These are phyloP conservation scores for Mycena olivaceomarginata DNA, from an alignment of 768 basidiomycete genomes.

Conservation along the genomic window DNA sequence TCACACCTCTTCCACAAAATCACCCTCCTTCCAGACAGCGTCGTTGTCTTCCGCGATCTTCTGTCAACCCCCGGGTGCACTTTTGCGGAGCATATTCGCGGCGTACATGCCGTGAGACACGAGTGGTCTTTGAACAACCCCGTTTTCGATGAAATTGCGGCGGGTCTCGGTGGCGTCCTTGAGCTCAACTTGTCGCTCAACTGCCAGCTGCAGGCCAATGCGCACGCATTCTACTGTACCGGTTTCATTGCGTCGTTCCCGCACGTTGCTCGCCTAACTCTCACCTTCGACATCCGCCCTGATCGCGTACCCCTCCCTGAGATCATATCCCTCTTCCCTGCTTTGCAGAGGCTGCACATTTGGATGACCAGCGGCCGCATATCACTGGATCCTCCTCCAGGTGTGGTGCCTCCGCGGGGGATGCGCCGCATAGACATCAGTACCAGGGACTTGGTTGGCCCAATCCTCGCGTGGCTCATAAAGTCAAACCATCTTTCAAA, in stretches of 20 bases:
- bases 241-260: neutral
- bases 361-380: neutral
- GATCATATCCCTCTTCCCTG: neutral
- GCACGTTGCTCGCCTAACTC: neutral
- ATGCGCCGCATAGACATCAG: neutral
- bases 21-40: neutral
- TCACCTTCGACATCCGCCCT: neutral
- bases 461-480: neutral
- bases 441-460: neutral
- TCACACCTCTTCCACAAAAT: neutral
- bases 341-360: neutral
- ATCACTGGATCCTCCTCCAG: neutral
- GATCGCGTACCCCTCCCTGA: neutral
- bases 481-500: neutral
- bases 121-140: neutral
- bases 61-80: neutral
- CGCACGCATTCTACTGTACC: neutral
- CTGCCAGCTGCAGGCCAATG: neutral
- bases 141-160: neutral
- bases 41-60: neutral
- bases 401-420: neutral
- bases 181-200: neutral
- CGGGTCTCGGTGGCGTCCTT: neutral
- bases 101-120: neutral
- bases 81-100: neutral